phyloP scores from a whole-genome alignment of 2,329 filamentous ascomycete species.

The Stemphylium lycopersici region DNA sequence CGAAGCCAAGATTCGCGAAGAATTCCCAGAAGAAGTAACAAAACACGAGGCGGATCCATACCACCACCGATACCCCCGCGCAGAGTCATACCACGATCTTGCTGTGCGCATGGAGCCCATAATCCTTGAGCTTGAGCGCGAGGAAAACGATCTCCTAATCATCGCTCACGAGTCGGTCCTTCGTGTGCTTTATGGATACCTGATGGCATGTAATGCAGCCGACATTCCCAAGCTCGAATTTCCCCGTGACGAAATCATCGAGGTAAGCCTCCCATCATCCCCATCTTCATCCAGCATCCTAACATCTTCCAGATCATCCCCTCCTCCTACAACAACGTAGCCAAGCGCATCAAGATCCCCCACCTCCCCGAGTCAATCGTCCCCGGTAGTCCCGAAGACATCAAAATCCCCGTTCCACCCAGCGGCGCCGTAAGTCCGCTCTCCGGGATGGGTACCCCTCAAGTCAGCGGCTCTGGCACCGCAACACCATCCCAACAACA shows the following conservation, averaged over 20 bases:
- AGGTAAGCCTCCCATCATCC: slow-evolving; percentile 57
- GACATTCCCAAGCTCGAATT: slow-evolving; percentile 94
- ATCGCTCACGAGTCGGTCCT: slow-evolving; percentile 98
- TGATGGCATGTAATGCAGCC: slow-evolving; percentile 97
- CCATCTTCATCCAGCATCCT: not conserved
- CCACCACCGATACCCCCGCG: slow-evolving; percentile 92
- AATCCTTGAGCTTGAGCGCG: slow-evolving; percentile 93
- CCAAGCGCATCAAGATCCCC: slow-evolving; percentile 87
- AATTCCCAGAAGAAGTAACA: slow-evolving; percentile 88
- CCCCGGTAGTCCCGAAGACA: slow-evolving; percentile 79
- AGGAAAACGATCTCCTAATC: slow-evolving; percentile 96
- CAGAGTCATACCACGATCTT: slow-evolving; percentile 98
- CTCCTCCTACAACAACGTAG: slow-evolving; percentile 95
- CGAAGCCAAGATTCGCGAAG: slow-evolving; percentile 76
- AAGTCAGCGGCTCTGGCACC: slow-evolving; percentile 13
- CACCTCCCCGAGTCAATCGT: slow-evolving; percentile 69
- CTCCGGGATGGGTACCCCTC: slow-evolving; percentile 48
- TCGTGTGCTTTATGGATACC: slow-evolving; percentile 92
- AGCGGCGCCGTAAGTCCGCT: slow-evolving; percentile 57
- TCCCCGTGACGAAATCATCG: slow-evolving; percentile 95
- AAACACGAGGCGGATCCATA: slow-evolving; percentile 96
- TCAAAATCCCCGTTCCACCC: slow-evolving; percentile 75
- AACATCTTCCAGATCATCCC: slow-evolving; percentile 74
- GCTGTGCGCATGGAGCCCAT: slow-evolving; percentile 98
- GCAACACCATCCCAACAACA: slow-evolving; percentile 4